Conservation (phyloP, 2,329 filamentous ascomycete species). For the Neocucurbitaria cava region DNA sequence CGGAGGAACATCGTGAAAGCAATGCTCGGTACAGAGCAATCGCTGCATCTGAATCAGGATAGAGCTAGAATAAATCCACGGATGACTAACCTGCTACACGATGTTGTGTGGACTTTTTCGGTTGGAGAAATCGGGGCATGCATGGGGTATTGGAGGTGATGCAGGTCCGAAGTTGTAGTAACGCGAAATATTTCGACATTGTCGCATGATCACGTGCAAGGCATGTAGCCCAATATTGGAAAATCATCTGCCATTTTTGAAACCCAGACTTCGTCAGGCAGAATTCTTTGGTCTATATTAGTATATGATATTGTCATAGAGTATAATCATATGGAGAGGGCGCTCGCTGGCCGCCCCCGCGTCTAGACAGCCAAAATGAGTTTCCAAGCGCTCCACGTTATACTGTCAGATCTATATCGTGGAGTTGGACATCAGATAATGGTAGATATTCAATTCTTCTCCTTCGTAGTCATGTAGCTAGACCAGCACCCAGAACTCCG, state of each 20-base stretch:
- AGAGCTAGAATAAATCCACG: not conserved
- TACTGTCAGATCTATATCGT: not conserved
- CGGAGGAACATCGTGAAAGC: conserved; percentile 62
- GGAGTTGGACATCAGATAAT: not conserved
- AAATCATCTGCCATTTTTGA: too few relatives aligned
- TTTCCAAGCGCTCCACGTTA: not conserved
- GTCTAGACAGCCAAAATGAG: not conserved
- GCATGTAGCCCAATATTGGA: too few relatives aligned
- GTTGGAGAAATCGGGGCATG: conserved; percentile 56
- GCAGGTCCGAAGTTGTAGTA: conserved; percentile 9
- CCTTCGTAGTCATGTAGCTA: conserved; percentile 13
- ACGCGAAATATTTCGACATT: conserved; percentile 19
- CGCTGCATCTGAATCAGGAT: conserved; percentile 51
- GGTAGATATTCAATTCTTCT: conserved; percentile 18
- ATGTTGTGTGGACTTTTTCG: conserved; percentile 58
- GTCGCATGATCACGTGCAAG: conserved; percentile 33
- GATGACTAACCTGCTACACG: conserved; percentile 57
- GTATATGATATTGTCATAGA: not conserved
- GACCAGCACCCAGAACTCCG: conserved; percentile 35
- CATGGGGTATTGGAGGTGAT: conserved; percentile 34
- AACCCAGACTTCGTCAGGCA: not conserved
- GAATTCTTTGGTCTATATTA: not conserved
- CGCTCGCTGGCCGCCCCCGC: not conserved
- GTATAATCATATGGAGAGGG: not conserved
- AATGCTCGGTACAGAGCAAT: conserved; percentile 77